phyloP scores from a whole-genome alignment of 2,329 filamentous ascomycete species.

The Lojkania enalia region DNA sequence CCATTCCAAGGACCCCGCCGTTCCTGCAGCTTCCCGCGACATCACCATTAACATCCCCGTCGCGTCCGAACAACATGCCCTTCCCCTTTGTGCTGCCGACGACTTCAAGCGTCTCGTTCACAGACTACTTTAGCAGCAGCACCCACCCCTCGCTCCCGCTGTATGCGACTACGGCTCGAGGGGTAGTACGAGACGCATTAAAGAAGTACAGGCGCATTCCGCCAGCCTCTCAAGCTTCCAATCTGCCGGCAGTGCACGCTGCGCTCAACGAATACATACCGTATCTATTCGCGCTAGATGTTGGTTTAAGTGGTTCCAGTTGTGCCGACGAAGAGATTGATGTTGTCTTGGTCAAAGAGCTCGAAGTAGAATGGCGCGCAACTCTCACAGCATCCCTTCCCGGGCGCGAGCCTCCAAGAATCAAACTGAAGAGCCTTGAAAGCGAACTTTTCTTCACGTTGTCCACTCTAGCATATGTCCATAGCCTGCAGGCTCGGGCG shows the following conservation, averaged over 20 bases:
- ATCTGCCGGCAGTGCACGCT: constrained; percentile 70
- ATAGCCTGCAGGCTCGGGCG: constrained; percentile 72
- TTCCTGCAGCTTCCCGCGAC: no score
- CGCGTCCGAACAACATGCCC: constrained; percentile 79
- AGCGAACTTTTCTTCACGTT: constrained; percentile 82
- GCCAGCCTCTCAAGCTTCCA: constrained; percentile 67
- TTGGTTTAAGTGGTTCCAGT: constrained; percentile 64
- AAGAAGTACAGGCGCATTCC: constrained; percentile 91
- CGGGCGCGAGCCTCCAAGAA: constrained; percentile 63
- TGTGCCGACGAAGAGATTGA: constrained; percentile 66
- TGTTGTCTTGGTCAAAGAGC: constrained; percentile 66
- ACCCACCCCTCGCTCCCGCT: constrained; percentile 89
- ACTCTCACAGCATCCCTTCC: constrained; percentile 68
- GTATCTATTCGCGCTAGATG: constrained; percentile 77
- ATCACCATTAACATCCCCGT: no score
- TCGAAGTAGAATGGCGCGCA: constrained; percentile 79
- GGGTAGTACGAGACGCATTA: constrained; percentile 77
- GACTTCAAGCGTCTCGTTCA: constrained; percentile 83
- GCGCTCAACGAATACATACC: constrained; percentile 78
- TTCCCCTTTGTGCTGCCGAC: constrained; percentile 88
- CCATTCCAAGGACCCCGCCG: no score
- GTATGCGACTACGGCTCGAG: constrained; percentile 78
- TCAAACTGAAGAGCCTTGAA: constrained; percentile 73
- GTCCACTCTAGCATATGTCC: constrained; percentile 73
- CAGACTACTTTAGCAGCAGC: constrained; percentile 72